phyloP scores from a whole-genome alignment of 768 basidiomycete genomes.

The Pisolithus sp. region DNA sequence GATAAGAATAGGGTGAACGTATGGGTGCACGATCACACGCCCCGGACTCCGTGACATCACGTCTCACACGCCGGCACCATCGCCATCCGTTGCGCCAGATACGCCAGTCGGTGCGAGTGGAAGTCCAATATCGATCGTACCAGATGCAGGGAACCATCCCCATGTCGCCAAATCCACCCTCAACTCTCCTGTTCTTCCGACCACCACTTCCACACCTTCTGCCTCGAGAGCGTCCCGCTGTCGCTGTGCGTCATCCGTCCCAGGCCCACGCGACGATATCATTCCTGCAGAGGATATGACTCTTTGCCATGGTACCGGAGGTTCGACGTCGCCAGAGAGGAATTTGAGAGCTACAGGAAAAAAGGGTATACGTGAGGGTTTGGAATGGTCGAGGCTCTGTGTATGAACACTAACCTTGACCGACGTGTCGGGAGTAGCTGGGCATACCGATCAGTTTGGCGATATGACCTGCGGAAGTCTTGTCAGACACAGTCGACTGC shows the following conservation, averaged over 20 bases:
- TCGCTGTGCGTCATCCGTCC: conserved; percentile 68
- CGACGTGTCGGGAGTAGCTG: background rate
- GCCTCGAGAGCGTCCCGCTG: conserved; percentile 73
- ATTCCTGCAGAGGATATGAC: conserved; percentile 64
- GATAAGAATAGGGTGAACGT: background rate
- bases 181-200: conserved; percentile 48
- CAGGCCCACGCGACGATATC: conserved; percentile 80
- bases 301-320: conserved; percentile 78
- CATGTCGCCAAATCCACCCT: conserved; percentile 50
- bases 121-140: conserved; percentile 16
- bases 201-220: conserved; percentile 75
- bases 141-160: conserved; percentile 61
- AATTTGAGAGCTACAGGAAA: conserved; percentile 65
- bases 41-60: no score
- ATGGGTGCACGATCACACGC: no score
- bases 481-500: background rate
- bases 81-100: background rate
- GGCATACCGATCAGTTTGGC: conserved; percentile 1
- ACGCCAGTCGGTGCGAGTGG: conserved; percentile 1
- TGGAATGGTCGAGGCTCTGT: background rate
- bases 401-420: background rate
- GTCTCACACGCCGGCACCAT: background rate
- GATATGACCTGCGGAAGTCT: background rate
- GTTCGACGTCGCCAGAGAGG: conserved; percentile 48
- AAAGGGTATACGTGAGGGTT: background rate